These are phyloP conservation scores for Xylaria telfairii DNA, from an alignment of 495 filamentous ascomycete genomes.

Conservation along the genomic window DNA sequence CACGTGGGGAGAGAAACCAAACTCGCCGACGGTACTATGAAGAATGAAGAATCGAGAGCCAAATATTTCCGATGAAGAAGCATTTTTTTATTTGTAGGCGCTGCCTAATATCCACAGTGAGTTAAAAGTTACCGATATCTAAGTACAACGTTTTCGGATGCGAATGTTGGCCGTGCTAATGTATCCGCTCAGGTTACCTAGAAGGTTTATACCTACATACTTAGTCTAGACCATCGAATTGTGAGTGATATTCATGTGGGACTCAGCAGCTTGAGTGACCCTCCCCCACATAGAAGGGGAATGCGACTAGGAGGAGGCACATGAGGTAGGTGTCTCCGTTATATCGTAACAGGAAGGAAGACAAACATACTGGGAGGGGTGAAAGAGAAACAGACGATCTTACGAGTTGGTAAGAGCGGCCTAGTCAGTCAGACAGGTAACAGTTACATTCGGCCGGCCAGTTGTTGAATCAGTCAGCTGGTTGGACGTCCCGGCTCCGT, in stretches of 20 bases:
- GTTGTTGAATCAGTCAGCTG: background rate
- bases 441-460: background rate
- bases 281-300: slow-evolving; percentile 9
- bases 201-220: background rate
- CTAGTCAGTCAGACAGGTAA: background rate
- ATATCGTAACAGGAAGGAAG: slow-evolving; percentile 15
- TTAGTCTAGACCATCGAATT: background rate
- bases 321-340: background rate
- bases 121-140: background rate
- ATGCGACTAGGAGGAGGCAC: background rate
- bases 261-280: background rate
- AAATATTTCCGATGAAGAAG: background rate
- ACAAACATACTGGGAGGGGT: background rate
- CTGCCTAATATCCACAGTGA: background rate
- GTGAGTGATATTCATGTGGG: slow-evolving; percentile 1
- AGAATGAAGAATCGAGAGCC: background rate
- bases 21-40: background rate
- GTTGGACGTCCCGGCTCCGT: background rate
- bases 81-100: background rate
- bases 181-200: background rate
- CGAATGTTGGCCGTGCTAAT: background rate
- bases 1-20: slow-evolving; percentile 1
- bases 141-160: background rate
- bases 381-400: background rate
- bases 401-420: background rate